A percentile compares a stretch with the other conserved stretches of the same genome.
These are phyloP conservation scores for Rhazya stricta DNA, from an alignment of 257 asterid genomes.

Conservation along the genomic window DNA sequence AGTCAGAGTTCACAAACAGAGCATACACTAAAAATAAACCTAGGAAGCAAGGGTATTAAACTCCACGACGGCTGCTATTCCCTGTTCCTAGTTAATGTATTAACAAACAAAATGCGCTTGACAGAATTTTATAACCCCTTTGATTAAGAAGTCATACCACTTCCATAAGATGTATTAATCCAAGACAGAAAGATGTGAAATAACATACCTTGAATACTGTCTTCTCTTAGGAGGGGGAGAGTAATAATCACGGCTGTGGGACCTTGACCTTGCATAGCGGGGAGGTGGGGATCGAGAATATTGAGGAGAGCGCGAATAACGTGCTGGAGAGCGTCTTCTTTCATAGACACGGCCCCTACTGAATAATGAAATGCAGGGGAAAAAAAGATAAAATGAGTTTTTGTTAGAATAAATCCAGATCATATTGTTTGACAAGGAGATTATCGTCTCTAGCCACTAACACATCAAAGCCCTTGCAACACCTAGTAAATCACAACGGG, in stretches of 20 bases:
- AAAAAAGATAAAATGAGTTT: too few relatives aligned
- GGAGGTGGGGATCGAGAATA: constrained; percentile 81
- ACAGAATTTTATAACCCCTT: background rate
- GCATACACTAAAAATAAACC: background rate
- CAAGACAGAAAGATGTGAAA: background rate
- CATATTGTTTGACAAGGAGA: background rate
- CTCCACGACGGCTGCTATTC: background rate
- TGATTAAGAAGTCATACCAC: background rate
- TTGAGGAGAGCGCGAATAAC: constrained; percentile 67
- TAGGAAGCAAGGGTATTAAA: background rate
- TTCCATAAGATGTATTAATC: background rate
- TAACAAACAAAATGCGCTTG: background rate
- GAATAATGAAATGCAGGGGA: background rate
- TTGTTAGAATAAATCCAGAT: background rate
- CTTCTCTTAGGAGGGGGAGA: constrained; percentile 70
- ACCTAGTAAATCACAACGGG: background rate
- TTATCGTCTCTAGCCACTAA: background rate
- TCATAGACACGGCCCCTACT: constrained; percentile 65
- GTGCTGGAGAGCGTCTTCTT: constrained; percentile 73
- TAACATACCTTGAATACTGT: constrained; percentile 54
- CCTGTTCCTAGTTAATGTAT: too few relatives aligned
- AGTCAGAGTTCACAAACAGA: background rate
- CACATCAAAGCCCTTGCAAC: background rate
- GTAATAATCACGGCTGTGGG: constrained; percentile 64
- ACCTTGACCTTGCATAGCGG: constrained; percentile 51